Conservation (phyloP, 1,284 basidiomycete species). For the Melampsora larici-populina region DNA sequence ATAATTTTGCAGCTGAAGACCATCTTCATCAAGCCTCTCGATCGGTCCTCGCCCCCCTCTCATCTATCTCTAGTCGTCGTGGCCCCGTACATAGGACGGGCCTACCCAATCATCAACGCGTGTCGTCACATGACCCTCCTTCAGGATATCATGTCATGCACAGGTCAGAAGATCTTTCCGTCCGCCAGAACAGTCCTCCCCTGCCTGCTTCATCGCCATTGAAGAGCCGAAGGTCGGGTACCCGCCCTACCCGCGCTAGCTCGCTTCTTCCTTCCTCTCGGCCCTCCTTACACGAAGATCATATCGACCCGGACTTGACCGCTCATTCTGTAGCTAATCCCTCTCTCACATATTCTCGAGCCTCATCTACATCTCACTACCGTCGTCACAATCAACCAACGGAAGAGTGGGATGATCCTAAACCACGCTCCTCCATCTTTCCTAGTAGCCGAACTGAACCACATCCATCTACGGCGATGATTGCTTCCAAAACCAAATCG, state of each 20-base stretch:
- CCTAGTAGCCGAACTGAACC: too few relatives aligned
- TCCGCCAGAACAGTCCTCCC: too few relatives aligned
- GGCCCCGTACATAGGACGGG: neutral
- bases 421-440: neutral
- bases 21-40: neutral
- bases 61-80: slow-evolving; percentile 1
- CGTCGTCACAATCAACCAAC: neutral
- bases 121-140: neutral
- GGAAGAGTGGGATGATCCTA: neutral
- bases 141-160: neutral
- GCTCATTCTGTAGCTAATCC: too few relatives aligned
- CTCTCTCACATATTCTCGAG: neutral
- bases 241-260: neutral
- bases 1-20: neutral
- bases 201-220: too few relatives aligned
- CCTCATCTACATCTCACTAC: neutral
- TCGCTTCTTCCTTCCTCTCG: neutral
- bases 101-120: neutral
- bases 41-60: neutral
- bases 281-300: too few relatives aligned
- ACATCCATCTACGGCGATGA: neutral
- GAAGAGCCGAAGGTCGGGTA: neutral
- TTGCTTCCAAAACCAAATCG: neutral
- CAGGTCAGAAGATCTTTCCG: neutral
- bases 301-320: too few relatives aligned